These are phyloP conservation scores for Yamadazyma spencermartinsiae DNA, from an alignment of 1,139 yeast genomes.

Conservation along the genomic window DNA sequence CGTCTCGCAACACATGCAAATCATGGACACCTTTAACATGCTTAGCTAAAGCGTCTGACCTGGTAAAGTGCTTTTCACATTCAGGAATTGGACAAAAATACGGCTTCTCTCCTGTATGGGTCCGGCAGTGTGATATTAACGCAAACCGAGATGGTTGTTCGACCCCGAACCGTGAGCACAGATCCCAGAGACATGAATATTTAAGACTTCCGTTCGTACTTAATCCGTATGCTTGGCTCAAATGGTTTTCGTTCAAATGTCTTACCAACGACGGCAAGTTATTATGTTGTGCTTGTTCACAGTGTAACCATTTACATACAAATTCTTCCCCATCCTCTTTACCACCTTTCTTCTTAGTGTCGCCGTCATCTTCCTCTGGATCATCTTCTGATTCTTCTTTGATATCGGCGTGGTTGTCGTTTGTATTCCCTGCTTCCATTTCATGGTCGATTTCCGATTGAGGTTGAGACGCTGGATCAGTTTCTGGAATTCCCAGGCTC, in stretches of 20 bases:
- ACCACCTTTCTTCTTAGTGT: slow-evolving; percentile 6
- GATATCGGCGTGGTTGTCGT: slow-evolving; percentile 3
- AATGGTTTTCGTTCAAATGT: slow-evolving; percentile 34
- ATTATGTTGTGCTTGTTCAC: slow-evolving; percentile 21
- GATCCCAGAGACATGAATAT: slow-evolving; percentile 64
- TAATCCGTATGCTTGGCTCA: slow-evolving; percentile 17
- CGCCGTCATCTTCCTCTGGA: slow-evolving; percentile 1
- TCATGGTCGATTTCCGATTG: background rate
- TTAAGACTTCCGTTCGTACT: slow-evolving; percentile 27
- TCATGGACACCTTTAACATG: slow-evolving; percentile 68
- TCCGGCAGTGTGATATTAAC: slow-evolving; percentile 59
- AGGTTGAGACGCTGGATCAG: background rate
- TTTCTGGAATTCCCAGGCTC: background rate
- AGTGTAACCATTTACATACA: slow-evolving; percentile 38
- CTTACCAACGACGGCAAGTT: slow-evolving; percentile 30
- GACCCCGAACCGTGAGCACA: slow-evolving; percentile 54
- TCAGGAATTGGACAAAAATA: slow-evolving; percentile 70
- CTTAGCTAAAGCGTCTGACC: slow-evolving; percentile 62
- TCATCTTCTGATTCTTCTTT: slow-evolving; percentile 4
- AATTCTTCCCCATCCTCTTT: slow-evolving; percentile 14
- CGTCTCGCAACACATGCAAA: slow-evolving; percentile 40
- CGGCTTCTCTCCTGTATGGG: slow-evolving; percentile 70
- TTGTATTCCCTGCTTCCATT: background rate
- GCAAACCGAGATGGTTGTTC: slow-evolving; percentile 62
- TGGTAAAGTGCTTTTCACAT: slow-evolving; percentile 59